Evolutionary conservation across 345 rosid species (phyloP).

Genomic region (Anacardium occidentale): DNA sequence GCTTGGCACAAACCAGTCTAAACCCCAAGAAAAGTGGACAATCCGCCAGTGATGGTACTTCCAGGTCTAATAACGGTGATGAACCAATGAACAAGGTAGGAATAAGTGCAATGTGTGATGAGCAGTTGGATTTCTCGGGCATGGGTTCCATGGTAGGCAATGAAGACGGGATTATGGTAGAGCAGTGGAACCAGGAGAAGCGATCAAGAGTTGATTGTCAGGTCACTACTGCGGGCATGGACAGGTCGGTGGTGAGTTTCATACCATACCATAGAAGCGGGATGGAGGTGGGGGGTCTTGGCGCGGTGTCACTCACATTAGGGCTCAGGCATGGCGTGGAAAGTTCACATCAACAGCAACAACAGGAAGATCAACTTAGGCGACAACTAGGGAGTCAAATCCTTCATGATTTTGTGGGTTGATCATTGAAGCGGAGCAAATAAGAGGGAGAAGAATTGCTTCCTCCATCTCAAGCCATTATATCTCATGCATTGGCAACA

Average conservation of each 20-base stretch:
- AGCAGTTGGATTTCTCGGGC: conserved; percentile 26
- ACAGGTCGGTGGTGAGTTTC: conserved; percentile 40
- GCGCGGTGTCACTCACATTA: conserved; percentile 53
- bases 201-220: conserved; percentile 38
- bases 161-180: conserved; percentile 15
- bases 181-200: conserved; percentile 44
- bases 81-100: conserved; percentile 24
- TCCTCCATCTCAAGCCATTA: neutral
- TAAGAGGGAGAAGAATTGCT: neutral
- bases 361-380: conserved; percentile 41
- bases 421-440: conserved; percentile 4
- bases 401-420: conserved; percentile 54
- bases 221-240: conserved; percentile 27
- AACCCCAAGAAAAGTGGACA: conserved; percentile 18
- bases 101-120: conserved; percentile 16
- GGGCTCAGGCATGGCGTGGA: conserved; percentile 60
- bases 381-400: conserved; percentile 47
- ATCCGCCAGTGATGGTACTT: conserved; percentile 22
- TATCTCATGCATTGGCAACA: neutral
- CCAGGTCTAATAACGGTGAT: conserved; percentile 23
- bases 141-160: conserved; percentile 15
- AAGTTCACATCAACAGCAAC: conserved; percentile 39
- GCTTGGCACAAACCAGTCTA: conserved; percentile 28
- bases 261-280: conserved; percentile 37
- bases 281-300: conserved; percentile 37